A percentile compares a stretch with the other conserved stretches of the same genome.
phyloP scores from a whole-genome alignment of 139 green algal species.

The Auxenochlorella pyrenoidosa region DNA sequence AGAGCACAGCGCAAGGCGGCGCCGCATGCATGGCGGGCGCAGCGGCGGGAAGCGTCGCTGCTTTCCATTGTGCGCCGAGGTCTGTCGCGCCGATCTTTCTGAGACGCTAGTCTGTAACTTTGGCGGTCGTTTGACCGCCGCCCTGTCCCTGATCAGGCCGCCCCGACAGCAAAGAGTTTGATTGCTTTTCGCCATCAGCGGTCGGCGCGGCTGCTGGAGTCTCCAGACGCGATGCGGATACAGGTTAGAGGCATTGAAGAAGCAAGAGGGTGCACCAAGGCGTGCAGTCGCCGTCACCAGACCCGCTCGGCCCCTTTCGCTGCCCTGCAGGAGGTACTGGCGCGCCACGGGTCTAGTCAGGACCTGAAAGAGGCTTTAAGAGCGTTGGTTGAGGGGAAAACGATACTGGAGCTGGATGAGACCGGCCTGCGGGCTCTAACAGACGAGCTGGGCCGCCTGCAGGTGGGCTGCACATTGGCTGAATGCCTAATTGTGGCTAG shows the following conservation, averaged over 20 bases:
- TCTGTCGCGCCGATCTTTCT: background rate
- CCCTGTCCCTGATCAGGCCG: background rate
- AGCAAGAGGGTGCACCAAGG: background rate
- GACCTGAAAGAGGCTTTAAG: background rate
- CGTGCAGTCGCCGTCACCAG: background rate
- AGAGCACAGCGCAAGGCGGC: too few species aligned
- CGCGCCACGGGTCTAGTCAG: background rate
- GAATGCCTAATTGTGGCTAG: background rate
- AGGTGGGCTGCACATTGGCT: background rate
- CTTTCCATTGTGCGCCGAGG: background rate
- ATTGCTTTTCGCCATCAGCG: background rate
- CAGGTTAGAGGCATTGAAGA: background rate
- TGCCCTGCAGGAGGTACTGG: conserved; percentile 13
- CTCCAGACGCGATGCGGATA: background rate
- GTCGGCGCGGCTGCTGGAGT: background rate
- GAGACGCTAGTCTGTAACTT: background rate
- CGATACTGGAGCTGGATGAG: background rate
- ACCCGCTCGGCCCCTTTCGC: too few species aligned
- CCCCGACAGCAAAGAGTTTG: background rate
- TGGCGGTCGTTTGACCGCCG: background rate
- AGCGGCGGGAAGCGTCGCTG: background rate
- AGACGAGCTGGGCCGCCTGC: background rate
- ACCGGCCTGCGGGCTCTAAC: background rate
- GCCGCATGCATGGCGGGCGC: too few species aligned
- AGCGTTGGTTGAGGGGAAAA: background rate